Percentiles rank a stretch among this genome's conserved stretches.
phyloP scores from a whole-genome alignment of 495 filamentous ascomycete species.

The Penicillium canariense region DNA sequence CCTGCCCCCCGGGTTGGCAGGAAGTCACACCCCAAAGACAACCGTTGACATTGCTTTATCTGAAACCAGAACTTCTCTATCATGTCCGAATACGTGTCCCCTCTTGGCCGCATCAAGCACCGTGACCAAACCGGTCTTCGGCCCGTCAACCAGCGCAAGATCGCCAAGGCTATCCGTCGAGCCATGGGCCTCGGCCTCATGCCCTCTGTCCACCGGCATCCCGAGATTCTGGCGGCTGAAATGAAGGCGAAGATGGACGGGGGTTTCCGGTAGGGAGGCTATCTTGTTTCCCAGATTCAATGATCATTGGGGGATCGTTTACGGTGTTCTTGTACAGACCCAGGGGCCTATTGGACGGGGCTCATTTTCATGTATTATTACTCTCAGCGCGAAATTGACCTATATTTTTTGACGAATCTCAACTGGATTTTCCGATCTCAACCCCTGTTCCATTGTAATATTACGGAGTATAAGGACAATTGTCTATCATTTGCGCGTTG shows the following conservation, averaged over 20 bases:
- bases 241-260: constrained; percentile 28
- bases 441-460: too few relatives aligned
- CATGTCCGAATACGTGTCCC: constrained; percentile 83
- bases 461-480: too few relatives aligned
- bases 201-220: constrained; percentile 89
- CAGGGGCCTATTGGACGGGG: constrained; percentile 7
- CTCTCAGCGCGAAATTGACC: constrained; percentile 21
- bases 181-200: constrained; percentile 87
- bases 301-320: not conserved
- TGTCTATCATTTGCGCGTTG: too few relatives aligned
- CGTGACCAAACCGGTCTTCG: constrained; percentile 71
- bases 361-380: constrained; percentile 28
- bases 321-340: constrained; percentile 23
- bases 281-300: not conserved
- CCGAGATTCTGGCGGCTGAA: constrained; percentile 68
- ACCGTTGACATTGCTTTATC: constrained; percentile 8
- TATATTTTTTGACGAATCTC: too few relatives aligned
- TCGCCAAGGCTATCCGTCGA: constrained; percentile 87
- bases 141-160: constrained; percentile 84
- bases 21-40: not conserved
- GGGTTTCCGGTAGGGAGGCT: constrained; percentile 7
- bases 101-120: constrained; percentile 81
- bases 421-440: too few relatives aligned
- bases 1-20: too few relatives aligned
- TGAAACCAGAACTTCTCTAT: constrained; percentile 80